Evolutionary conservation across 139 green algal species (phyloP), one percentile per base, ranked within the genome.

Genomic region (Dunaliella primolecta): DNA sequence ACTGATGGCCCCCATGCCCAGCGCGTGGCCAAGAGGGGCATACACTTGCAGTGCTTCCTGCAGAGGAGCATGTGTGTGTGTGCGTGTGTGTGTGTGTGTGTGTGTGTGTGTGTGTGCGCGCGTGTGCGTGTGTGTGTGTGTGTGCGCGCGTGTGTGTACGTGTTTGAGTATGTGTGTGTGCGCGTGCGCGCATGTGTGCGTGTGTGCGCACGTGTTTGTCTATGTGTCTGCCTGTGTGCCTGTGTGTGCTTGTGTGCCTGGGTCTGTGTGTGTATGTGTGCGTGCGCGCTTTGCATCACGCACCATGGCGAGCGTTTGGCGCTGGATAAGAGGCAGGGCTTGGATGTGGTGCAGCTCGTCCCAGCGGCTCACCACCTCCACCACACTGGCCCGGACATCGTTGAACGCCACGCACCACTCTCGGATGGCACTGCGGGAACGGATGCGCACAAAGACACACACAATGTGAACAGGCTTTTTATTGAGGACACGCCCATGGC

Each of bases 401-500:
- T 98, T 96, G 35, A 97, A 95, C 0, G 91, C 84, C 0, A 99
- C 91, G 64, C 92, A 94, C 82, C 97, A 94, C 88, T 97, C 93
- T 0, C 96, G 93, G 55, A 98, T 82, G 0, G 93, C 92, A 78
- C 91, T 94, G 92, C 81, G 75, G n/a, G n/a, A n/a, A n/a, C n/a
- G n/a, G n/a, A n/a, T n/a, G n/a, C n/a, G n/a, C n/a, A n/a, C n/a
- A 30, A 0, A 79, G 15, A 32, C 32, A 7, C n/a, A n/a, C n/a
- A n/a, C n/a, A n/a, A n/a, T n/a, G n/a, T n/a, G n/a, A n/a, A n/a
- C n/a, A n/a, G n/a, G n/a, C n/a, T n/a, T n/a, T n/a, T n/a, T n/a
- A n/a, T n/a, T n/a, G n/a, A n/a, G n/a, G n/a, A n/a, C n/a, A n/a
- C n/a, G n/a, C n/a, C n/a, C n/a, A n/a, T n/a, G n/a, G n/a, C n/a